Evolutionary conservation across 352 stramenopile species (phyloP), one percentile per base, ranked within the genome.

Genomic region (Globisporangium takayamanum): DNA sequence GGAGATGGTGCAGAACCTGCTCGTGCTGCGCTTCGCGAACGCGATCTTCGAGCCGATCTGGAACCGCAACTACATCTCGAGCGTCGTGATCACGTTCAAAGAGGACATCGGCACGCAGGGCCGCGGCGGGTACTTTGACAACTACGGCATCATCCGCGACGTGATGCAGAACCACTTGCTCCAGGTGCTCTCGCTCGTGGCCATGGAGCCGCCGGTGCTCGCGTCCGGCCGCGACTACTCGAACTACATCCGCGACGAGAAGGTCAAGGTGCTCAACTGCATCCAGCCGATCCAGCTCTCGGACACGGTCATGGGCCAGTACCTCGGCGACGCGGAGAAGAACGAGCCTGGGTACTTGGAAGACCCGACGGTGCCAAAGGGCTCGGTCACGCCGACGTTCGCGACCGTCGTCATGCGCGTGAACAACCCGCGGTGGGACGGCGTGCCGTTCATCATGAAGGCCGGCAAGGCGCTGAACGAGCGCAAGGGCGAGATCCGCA

Each of bases 101-200:
- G 97, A 99, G 73, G 79, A 97, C 53, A 97, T 99, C 65, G 95
- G 94, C 46, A 98, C 94, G 10, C 79, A 99, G 61, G 96, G 95
- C 52, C 83, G 94, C 48, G 97, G 94, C 25, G 96, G 95, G 3
- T 99, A 99, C 73, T 99, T 99, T 74, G 96, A 99, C 67, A 84
- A 93, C 60, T 98, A 97, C 63, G 96, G 97, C 20, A 99, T 99
- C 70, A 99, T 99, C 65, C 89, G 97, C 53, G 97, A 99, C 69
- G 95, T 99, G 52, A 97, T 98, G 83, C 95, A 98, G 70, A 99
- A 99, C 80, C 97, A 99, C 72, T 76, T 99, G 57, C 80, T 99
- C 49, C 97, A 99, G 67, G 95, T 99, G 48, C 84, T 99, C 39
- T 97, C 93, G 20, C 74, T 99, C 6, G 71, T 99, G 20, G 91